Percentiles rank a stretch among this genome's conserved stretches.
These are phyloP conservation scores for Lachancea thermotolerans DNA, from an alignment of 805 yeast species.

Conservation along the genomic window DNA sequence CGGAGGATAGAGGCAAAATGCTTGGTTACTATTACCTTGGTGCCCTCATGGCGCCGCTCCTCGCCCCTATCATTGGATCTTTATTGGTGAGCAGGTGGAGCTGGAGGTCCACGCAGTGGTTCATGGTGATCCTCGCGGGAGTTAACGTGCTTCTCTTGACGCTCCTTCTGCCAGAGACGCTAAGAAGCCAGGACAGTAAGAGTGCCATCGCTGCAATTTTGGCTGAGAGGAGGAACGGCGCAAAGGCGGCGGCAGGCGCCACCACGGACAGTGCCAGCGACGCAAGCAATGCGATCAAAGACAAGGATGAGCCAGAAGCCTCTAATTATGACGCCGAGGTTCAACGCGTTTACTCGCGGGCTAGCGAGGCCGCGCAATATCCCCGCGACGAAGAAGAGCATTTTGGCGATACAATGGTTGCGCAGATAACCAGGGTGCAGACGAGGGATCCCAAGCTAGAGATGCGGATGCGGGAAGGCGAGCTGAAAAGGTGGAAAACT, in stretches of 20 bases:
- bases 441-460: constrained; percentile 17
- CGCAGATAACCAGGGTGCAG: constrained; percentile 20
- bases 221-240: constrained; percentile 30
- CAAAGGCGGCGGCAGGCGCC: constrained; percentile 5
- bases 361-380: constrained; percentile 14
- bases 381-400: constrained; percentile 17
- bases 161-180: constrained; percentile 69
- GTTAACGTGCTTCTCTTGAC: constrained; percentile 42
- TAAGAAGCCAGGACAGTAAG: constrained; percentile 48
- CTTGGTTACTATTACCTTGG: constrained; percentile 80
- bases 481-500: constrained; percentile 20
- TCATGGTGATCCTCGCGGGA: constrained; percentile 62
- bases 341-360: constrained; percentile 16
- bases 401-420: constrained; percentile 20
- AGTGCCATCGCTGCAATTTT: constrained; percentile 44
- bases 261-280: constrained; percentile 5
- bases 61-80: constrained; percentile 79
- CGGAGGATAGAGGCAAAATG: constrained; percentile 66
- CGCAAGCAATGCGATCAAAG: constrained; percentile 5
- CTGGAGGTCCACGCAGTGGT: constrained; percentile 89
- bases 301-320: constrained; percentile 5
- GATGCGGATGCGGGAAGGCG: constrained; percentile 17
- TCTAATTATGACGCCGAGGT: constrained; percentile 8
- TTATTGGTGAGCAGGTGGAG: constrained; percentile 64
- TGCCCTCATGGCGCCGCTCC: constrained; percentile 69